Percentiles rank a stretch among this genome's conserved stretches.
Conservation (phyloP, 2,329 filamentous ascomycete genomes). For the Chalara sp. region DNA sequence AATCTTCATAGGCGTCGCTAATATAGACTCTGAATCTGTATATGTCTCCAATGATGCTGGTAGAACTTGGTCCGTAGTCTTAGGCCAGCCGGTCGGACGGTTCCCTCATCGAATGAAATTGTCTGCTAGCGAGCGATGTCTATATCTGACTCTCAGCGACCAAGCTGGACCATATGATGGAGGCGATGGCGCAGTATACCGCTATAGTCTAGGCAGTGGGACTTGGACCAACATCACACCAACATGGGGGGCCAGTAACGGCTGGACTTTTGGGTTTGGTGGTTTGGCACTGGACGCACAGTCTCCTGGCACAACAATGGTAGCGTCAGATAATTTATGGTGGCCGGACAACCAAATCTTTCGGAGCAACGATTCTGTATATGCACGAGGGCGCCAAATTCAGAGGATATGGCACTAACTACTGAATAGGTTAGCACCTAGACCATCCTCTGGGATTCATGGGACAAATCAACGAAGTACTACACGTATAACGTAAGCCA, state of each 20-base stretch:
- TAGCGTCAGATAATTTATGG: constrained; percentile 51
- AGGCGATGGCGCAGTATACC: neutral
- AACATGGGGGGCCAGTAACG: neutral
- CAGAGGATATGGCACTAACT: too few relatives aligned
- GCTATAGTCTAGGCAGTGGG: neutral
- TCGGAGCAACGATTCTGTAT: constrained; percentile 49
- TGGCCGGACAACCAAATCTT: constrained; percentile 52
- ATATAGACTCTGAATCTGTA: constrained; percentile 13
- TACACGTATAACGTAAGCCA: too few relatives aligned
- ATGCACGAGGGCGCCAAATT: constrained; percentile 44
- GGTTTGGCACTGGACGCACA: constrained; percentile 47
- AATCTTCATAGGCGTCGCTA: constrained; percentile 19
- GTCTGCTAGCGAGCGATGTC: constrained; percentile 36
- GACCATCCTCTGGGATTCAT: too few relatives aligned
- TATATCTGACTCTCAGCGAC: constrained; percentile 50
- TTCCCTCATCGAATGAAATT: constrained; percentile 18
- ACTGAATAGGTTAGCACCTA: too few relatives aligned
- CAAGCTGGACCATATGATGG: constrained; percentile 45
- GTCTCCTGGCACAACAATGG: constrained; percentile 48
- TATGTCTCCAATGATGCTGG: constrained; percentile 20
- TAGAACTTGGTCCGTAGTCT: constrained; percentile 14
- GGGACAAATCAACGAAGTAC: too few relatives aligned
- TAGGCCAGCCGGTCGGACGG: constrained; percentile 8
- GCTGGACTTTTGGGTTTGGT: constrained; percentile 39
- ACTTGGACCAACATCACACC: constrained; percentile 46